Evolutionary conservation across 768 basidiomycete genomes (phyloP).

Genomic region (Dentipellis sp.): DNA sequence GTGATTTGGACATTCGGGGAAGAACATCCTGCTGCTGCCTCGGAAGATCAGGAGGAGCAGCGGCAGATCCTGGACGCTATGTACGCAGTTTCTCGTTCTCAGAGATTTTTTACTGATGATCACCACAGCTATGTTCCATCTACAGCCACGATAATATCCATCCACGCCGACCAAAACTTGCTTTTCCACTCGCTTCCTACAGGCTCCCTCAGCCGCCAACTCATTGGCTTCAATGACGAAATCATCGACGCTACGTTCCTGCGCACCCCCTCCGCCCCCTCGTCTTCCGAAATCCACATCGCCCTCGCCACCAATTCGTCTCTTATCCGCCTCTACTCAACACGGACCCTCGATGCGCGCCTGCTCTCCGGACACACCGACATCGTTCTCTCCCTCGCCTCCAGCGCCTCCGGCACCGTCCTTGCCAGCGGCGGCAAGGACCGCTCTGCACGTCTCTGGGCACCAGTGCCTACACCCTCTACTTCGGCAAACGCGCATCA

Average conservation of each 20-base stretch:
- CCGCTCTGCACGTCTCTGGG: conserved; percentile 81
- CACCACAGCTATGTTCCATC: conserved; percentile 55
- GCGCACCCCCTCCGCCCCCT: conserved; percentile 27
- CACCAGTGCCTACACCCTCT: conserved; percentile 15
- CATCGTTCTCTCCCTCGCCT: conserved; percentile 82
- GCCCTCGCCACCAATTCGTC: conserved; percentile 98
- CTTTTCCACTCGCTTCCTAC: conserved; percentile 78
- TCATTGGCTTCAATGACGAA: conserved; percentile 97
- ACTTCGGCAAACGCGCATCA: conserved; percentile 19
- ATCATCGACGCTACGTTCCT: conserved; percentile 87
- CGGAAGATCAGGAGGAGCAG: conserved; percentile 65
- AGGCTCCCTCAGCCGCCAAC: conserved; percentile 57
- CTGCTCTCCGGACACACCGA: conserved; percentile 85
- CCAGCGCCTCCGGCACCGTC: conserved; percentile 51
- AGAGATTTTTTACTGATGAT: conserved; percentile 2
- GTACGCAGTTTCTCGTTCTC: conserved; percentile 36
- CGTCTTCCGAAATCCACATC: conserved; percentile 53
- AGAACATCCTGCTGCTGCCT: conserved; percentile 31
- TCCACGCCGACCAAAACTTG: conserved; percentile 97
- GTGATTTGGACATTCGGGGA: conserved; percentile 52
- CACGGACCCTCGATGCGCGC: conserved; percentile 68
- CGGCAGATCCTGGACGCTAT: conserved; percentile 74
- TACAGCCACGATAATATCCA: conserved; percentile 59
- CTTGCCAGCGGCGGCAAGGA: conserved; percentile 95
- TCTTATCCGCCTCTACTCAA: conserved; percentile 83